These are phyloP conservation scores for Aegilops longissima DNA, from an alignment of 176 grass and related monocot genomes.

Conservation along the genomic window DNA sequence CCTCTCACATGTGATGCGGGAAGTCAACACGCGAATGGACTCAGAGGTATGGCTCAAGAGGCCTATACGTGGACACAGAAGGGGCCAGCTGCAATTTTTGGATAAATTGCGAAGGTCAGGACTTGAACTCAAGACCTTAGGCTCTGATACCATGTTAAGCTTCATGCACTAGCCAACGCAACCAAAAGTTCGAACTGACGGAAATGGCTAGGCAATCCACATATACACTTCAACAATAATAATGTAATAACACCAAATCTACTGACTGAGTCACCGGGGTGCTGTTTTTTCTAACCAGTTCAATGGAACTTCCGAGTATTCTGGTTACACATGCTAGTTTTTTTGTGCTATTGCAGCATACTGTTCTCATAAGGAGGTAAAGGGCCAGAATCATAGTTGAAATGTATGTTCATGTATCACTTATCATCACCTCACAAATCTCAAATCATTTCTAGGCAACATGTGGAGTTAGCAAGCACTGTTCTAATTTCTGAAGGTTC, in stretches of 20 bases:
- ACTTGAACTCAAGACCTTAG: too few species aligned
- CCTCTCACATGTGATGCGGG: too few species aligned
- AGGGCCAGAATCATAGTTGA: slow-evolving; percentile 2
- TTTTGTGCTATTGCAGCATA: background rate
- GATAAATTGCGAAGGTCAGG: too few species aligned
- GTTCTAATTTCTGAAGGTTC: slow-evolving; percentile 1
- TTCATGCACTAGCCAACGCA: too few species aligned
- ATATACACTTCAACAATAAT: too few species aligned
- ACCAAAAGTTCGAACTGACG: too few species aligned
- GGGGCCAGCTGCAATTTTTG: too few species aligned
- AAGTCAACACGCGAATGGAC: too few species aligned
- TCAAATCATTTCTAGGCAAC: slow-evolving; percentile 7
- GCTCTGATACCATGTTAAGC: too few species aligned
- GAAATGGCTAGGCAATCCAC: too few species aligned
- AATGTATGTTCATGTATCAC: slow-evolving; percentile 12
- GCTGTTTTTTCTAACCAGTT: background rate
- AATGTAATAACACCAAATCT: background rate
- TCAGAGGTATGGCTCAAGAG: too few species aligned
- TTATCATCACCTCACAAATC: background rate
- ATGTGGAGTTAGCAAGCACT: background rate
- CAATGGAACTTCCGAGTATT: background rate
- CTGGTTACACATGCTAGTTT: background rate
- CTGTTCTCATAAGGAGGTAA: background rate
- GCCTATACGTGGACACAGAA: too few species aligned
- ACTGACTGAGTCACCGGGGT: background rate